Base-by-base conservation (phyloP, 139 green algal species). In the Penium margaritaceum region DNA sequence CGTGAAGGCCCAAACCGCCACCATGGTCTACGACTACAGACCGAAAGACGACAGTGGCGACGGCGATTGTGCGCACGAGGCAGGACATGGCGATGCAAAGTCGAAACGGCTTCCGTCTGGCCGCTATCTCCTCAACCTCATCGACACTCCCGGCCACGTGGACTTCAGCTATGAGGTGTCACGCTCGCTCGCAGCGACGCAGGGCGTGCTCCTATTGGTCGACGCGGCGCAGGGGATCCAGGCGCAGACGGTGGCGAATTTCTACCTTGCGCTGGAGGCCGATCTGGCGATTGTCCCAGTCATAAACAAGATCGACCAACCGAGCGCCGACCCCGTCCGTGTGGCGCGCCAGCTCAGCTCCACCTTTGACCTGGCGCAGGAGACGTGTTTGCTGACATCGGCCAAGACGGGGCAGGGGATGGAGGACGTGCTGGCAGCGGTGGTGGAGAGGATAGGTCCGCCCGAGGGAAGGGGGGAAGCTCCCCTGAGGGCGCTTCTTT, bases 61-160 rank as follows among this genome's bases (percentile, higher is more conserved):
- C 24, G n/a, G n/a, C n/a, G n/a, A n/a, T n/a, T n/a, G n/a, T n/a
- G n/a, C n/a, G n/a, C n/a, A n/a, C n/a, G n/a, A n/a, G n/a, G n/a
- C n/a, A n/a, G n/a, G n/a, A n/a, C n/a, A n/a, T n/a, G n/a, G n/a
- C n/a, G n/a, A n/a, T n/a, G n/a, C n/a, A n/a, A n/a, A n/a, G n/a
- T n/a, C n/a, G n/a, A n/a, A n/a, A n/a, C n/a, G n/a, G n/a, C n/a
- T n/a, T n/a, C 51, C 17, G 12, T 17, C 51, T 4, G 46, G 43
- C 36, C 33, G 33, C 27, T 88, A 96, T 75, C 83, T 87, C 1
- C 83, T 95, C 2, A 96, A 96, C 67, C 85, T 95, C 9, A 93
- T 95, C 39, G 90, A 96, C 84, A 94, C 90, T 2, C 90, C 90
- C 0, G 91, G 91, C 2, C 91, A 95, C 81, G 90, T 96, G 27